phyloP scores from a whole-genome alignment of 345 rosid species.

The Viola odorata region DNA sequence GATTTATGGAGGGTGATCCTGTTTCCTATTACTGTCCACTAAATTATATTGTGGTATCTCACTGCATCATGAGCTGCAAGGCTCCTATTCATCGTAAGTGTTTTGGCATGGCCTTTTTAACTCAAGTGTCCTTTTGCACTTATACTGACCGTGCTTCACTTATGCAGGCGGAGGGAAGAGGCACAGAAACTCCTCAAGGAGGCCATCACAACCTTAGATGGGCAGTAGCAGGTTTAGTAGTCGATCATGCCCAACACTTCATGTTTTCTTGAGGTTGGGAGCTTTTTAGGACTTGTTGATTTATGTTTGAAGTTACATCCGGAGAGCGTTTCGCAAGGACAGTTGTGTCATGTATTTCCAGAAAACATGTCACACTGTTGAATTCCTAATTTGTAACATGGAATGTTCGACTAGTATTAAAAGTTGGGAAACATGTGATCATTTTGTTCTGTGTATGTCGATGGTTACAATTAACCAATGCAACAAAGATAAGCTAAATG shows the following conservation, averaged over 20 bases:
- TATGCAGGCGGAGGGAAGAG: constrained; percentile 75
- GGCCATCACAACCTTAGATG: constrained; percentile 65
- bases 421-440: too few relatives aligned
- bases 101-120: background rate
- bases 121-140: background rate
- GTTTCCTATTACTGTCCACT: background rate
- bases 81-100: too few relatives aligned
- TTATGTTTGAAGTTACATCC: too few relatives aligned
- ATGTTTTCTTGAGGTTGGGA: background rate
- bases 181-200: constrained; percentile 70
- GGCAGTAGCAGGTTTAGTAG: constrained; percentile 15
- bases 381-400: too few relatives aligned
- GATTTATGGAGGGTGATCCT: too few relatives aligned
- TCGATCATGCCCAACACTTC: background rate
- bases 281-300: background rate
- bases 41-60: background rate
- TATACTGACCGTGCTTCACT: constrained; percentile 6
- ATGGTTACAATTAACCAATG: too few relatives aligned
- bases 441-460: too few relatives aligned
- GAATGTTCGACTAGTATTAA: too few relatives aligned
- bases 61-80: background rate
- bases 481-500: too few relatives aligned
- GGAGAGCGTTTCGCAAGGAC: too few relatives aligned
- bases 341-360: too few relatives aligned
- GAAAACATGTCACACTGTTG: too few relatives aligned